These are phyloP conservation scores for Lobosporangium transversale DNA, from an alignment of 192 early-diverging fungal genomes.

Conservation along the genomic window DNA sequence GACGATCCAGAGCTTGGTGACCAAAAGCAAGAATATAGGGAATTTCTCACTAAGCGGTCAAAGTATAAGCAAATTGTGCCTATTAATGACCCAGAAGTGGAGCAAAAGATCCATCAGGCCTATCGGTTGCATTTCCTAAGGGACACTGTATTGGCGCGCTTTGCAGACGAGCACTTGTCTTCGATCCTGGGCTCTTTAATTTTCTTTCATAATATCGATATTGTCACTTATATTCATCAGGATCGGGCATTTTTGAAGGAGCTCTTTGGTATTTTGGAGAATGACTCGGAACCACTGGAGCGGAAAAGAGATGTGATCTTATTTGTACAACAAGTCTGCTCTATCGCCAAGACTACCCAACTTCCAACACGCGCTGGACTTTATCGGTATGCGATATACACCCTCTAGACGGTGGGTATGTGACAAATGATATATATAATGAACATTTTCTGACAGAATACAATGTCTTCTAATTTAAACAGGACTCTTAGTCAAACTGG, in stretches of 20 bases:
- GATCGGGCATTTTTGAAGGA: constrained; percentile 74
- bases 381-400: constrained; percentile 68
- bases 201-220: constrained; percentile 88
- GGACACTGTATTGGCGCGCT: constrained; percentile 80
- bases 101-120: constrained; percentile 85
- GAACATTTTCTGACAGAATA: too few species aligned
- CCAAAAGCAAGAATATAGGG: constrained; percentile 76
- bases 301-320: constrained; percentile 79
- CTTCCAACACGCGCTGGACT: constrained; percentile 65
- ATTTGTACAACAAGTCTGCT: constrained; percentile 85
- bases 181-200: constrained; percentile 79
- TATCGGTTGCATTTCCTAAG: constrained; percentile 90
- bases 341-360: constrained; percentile 79
- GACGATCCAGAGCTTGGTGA: constrained; percentile 82
- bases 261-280: constrained; percentile 74
- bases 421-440: too few species aligned
- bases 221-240: constrained; percentile 77
- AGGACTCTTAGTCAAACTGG: constrained; percentile 81
- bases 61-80: constrained; percentile 83
- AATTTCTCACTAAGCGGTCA: constrained; percentile 68
- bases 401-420: too few species aligned
- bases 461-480: constrained; percentile 10
- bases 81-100: constrained; percentile 73
- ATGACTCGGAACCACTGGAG: constrained; percentile 52
- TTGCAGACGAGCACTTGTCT: constrained; percentile 81